Conservation (phyloP, 2,329 filamentous ascomycete genomes). For the Epichloe aotearoae region DNA sequence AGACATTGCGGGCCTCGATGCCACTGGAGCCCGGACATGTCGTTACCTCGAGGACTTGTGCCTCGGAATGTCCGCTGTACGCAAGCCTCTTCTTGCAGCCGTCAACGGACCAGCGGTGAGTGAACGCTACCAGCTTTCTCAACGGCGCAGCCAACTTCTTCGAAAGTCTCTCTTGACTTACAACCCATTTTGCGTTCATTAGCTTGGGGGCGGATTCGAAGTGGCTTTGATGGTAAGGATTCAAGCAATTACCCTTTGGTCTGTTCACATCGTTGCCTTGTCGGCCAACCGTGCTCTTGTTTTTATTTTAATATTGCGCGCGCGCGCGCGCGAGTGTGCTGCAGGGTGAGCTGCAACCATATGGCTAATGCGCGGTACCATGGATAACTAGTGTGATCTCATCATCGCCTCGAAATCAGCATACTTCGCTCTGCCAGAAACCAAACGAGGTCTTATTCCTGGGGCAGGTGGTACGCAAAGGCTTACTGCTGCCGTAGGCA, state of each 20-base stretch:
- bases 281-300: background rate
- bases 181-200: constrained; percentile 4
- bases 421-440: constrained; percentile 27
- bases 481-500: constrained; percentile 26
- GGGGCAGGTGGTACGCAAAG: constrained; percentile 28
- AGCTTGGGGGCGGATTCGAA: constrained; percentile 39
- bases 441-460: constrained; percentile 26
- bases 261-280: background rate
- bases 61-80: constrained; percentile 18
- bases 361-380: constrained; percentile 2
- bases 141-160: background rate
- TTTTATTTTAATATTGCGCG: background rate
- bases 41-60: constrained; percentile 30
- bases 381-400: constrained; percentile 22
- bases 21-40: constrained; percentile 17
- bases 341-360: background rate
- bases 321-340: background rate
- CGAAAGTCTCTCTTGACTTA: constrained; percentile 1
- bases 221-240: constrained; percentile 30
- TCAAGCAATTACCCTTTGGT: background rate
- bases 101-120: constrained; percentile 37
- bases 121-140: background rate
- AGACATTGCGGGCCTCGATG: constrained; percentile 22
- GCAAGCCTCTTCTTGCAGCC: constrained; percentile 35
- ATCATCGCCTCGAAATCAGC: constrained; percentile 22